A percentile compares a stretch with the other conserved stretches of the same genome.
These are phyloP conservation scores for Mucor mucedo DNA, from an alignment of 371 early-diverging fungal species.

Conservation along the genomic window DNA sequence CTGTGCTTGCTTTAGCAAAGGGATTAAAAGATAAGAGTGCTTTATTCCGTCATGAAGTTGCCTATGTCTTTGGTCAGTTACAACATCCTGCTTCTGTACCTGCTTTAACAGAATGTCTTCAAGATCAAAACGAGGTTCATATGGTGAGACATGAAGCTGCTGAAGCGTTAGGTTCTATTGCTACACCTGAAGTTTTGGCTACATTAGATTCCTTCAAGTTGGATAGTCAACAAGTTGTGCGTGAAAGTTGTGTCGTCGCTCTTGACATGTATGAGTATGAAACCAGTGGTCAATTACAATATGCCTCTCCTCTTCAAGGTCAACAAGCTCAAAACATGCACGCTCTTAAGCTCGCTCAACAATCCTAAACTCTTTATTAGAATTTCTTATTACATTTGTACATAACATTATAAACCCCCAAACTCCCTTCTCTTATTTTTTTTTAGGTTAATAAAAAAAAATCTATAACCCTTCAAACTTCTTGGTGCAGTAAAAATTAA, in stretches of 20 bases:
- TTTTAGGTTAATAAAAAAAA: too few relatives aligned
- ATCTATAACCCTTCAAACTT: too few relatives aligned
- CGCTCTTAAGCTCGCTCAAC: constrained; percentile 40
- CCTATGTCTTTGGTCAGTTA: constrained; percentile 99
- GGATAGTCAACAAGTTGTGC: constrained; percentile 88
- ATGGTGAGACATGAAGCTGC: constrained; percentile 99
- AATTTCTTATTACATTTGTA: constrained; percentile 3
- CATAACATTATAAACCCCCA: constrained; percentile 8
- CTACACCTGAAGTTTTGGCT: constrained; percentile 86
- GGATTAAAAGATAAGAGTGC: constrained; percentile 88
- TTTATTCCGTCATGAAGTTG: constrained; percentile 97
- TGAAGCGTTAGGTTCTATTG: constrained; percentile 99
- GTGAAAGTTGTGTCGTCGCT: constrained; percentile 96
- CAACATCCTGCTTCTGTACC: constrained; percentile 92
- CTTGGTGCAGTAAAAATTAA: too few relatives aligned
- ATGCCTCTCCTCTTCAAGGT: constrained; percentile 26
- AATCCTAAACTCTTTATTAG: not conserved
- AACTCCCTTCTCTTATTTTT: not conserved
- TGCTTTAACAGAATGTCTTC: constrained; percentile 78
- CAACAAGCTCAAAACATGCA: constrained; percentile 43
- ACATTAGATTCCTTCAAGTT: constrained; percentile 75
- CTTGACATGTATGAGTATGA: constrained; percentile 98
- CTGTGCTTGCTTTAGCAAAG: constrained; percentile 87
- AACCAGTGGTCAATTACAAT: constrained; percentile 48
- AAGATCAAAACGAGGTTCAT: constrained; percentile 78